phyloP scores from a whole-genome alignment of 225 moss, liverwort and hornwort species.

The Polytrichum commune region DNA sequence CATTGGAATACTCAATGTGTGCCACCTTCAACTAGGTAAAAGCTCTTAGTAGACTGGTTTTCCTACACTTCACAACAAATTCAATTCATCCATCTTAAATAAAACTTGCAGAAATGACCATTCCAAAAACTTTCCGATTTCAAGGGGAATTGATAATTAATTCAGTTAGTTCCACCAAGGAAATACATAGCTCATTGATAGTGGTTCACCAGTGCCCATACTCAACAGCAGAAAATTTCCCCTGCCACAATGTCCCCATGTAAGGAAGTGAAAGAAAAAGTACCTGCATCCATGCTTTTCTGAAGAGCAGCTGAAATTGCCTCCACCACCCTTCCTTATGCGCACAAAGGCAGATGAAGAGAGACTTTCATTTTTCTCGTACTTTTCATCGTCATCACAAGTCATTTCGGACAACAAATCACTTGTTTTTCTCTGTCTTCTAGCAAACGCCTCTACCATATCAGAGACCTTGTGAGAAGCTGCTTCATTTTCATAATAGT shows the following conservation, averaged over 20 bases:
- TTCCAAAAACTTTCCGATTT: no score
- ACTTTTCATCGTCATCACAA: constrained; percentile 1
- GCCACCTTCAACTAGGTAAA: no score
- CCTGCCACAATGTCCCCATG: neutral
- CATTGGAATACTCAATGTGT: no score
- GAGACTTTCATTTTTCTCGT: constrained; percentile 21
- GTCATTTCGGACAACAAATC: neutral
- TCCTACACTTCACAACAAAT: no score
- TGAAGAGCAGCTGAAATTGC: constrained; percentile 79
- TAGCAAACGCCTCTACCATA: constrained; percentile 60
- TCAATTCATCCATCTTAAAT: no score
- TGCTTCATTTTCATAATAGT: constrained; percentile 72
- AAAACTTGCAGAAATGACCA: no score
- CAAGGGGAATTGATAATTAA: no score
- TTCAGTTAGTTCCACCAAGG: no score
- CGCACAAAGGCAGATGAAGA: constrained; percentile 23
- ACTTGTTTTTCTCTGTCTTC: constrained; percentile 26
- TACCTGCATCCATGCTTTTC: constrained; percentile 83
- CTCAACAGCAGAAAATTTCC: no score
- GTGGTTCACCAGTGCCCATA: no score
- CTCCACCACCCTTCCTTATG: constrained; percentile 61
- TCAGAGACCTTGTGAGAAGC: constrained; percentile 51
- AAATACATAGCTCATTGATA: no score
- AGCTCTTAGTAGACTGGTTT: no score
- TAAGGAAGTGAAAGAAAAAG: neutral